Evolutionary conservation across 1,284 basidiomycete genomes (phyloP).

Genomic region (Thelephora terrestris): DNA sequence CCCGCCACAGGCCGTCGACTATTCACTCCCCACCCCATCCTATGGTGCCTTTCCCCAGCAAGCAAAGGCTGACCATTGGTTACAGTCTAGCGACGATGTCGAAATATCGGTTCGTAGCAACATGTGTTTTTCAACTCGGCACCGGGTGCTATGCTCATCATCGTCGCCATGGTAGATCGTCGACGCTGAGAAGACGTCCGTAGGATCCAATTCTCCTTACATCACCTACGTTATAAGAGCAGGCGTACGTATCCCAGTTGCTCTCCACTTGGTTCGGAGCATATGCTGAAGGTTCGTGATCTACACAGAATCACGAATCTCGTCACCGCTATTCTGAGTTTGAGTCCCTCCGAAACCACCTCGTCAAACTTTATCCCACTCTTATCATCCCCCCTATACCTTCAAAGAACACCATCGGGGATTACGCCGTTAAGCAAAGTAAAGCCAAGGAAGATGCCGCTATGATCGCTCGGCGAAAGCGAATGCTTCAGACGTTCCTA

Average conservation of each 20-base stretch:
- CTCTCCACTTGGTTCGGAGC: constrained; percentile 4
- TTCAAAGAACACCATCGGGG: constrained; percentile 90
- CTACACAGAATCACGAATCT: constrained; percentile 63
- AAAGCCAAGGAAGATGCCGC: constrained; percentile 95
- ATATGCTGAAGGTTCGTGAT: constrained; percentile 3
- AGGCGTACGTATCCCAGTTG: constrained; percentile 50
- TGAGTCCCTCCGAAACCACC: constrained; percentile 79
- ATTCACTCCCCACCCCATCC: constrained; percentile 30
- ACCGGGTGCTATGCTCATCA: constrained; percentile 1
- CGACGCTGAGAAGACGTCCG: constrained; percentile 91
- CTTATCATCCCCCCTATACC: constrained; percentile 97
- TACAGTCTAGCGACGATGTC: constrained; percentile 72
- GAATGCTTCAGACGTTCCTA: constrained; percentile 93
- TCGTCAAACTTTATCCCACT: constrained; percentile 89
- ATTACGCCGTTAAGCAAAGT: constrained; percentile 95
- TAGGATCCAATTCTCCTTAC: constrained; percentile 80
- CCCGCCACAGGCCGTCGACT: constrained; percentile 34
- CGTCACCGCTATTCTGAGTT: constrained; percentile 96
- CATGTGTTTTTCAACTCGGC: constrained; percentile 1
- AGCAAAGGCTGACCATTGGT: constrained; percentile 58
- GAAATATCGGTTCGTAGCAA: constrained; percentile 57
- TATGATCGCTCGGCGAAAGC: constrained; percentile 85
- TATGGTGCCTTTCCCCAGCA: constrained; percentile 40
- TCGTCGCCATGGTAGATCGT: constrained; percentile 49
- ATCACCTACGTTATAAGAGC: constrained; percentile 92